Conservation (phyloP, 202 grass and related monocot species). For the Brachypodium distachyon region DNA sequence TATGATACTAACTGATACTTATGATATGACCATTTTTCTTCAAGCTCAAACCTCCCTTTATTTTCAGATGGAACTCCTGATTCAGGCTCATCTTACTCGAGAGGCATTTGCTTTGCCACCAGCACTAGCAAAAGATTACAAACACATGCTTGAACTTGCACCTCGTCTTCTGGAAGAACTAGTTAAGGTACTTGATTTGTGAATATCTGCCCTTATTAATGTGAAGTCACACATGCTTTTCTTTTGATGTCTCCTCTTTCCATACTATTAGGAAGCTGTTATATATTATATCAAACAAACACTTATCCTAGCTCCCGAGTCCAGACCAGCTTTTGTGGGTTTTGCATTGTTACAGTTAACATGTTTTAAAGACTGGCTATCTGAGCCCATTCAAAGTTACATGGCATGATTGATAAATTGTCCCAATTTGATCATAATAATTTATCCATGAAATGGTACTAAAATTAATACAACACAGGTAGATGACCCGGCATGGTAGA, state of each 20-base stretch:
- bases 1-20: not conserved
- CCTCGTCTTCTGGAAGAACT: constrained; percentile 94
- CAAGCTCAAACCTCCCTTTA: not conserved
- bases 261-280: not conserved
- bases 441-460: not conserved
- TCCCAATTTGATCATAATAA: not conserved
- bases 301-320: not conserved
- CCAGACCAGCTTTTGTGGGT: not conserved
- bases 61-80: constrained; percentile 87
- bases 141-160: constrained; percentile 96
- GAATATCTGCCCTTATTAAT: not conserved
- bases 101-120: constrained; percentile 57
- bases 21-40: not conserved
- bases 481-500: not conserved
- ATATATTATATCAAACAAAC: not conserved
- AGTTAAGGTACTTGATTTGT: constrained; percentile 61
- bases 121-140: constrained; percentile 76
- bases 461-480: not conserved
- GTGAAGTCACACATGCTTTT: not conserved
- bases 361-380: not conserved
- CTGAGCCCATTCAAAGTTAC: not conserved
- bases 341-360: not conserved
- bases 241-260: not conserved
- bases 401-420: not conserved
- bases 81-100: constrained; percentile 90